Evolutionary conservation across 2,329 filamentous ascomycete genomes (phyloP).

Genomic region (Fonsecaea pedrosoi): DNA sequence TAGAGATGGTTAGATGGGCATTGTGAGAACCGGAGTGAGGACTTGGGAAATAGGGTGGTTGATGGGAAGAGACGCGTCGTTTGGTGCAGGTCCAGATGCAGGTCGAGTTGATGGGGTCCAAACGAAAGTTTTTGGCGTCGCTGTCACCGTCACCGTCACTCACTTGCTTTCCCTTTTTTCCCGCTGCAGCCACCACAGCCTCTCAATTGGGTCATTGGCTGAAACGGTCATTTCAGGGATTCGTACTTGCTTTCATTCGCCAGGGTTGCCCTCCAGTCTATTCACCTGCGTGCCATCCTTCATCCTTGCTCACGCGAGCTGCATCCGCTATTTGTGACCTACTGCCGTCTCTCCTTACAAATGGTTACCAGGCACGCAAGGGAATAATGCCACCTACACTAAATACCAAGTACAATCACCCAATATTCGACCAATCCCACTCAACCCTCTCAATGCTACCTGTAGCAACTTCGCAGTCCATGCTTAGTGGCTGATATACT

Average conservation of each 20-base stretch:
- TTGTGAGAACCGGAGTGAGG: not conserved
- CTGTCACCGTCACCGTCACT: not conserved
- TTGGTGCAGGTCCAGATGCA: not conserved
- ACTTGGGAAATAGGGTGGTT: not conserved
- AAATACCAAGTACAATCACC: not conserved
- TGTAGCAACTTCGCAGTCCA: not conserved
- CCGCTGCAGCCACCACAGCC: not conserved
- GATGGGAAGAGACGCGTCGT: slow-evolving; percentile 3
- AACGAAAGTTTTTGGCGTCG: not conserved
- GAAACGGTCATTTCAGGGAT: too few species aligned
- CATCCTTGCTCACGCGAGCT: not conserved
- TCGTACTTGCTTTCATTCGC: too few species aligned
- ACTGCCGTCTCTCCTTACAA: not conserved
- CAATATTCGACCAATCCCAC: not conserved
- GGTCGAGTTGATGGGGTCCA: not conserved
- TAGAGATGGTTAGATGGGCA: not conserved
- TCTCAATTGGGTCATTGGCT: not conserved
- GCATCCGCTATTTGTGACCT: not conserved
- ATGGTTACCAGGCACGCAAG: too few species aligned
- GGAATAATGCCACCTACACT: slow-evolving; percentile 7
- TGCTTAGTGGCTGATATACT: slow-evolving; percentile 88
- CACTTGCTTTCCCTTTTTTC: not conserved
- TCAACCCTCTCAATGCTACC: not conserved
- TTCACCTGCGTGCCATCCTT: too few species aligned
- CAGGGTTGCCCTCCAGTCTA: too few species aligned